Conservation (phyloP, 495 filamentous ascomycete species). For the Hyaloscypha finlandica region DNA sequence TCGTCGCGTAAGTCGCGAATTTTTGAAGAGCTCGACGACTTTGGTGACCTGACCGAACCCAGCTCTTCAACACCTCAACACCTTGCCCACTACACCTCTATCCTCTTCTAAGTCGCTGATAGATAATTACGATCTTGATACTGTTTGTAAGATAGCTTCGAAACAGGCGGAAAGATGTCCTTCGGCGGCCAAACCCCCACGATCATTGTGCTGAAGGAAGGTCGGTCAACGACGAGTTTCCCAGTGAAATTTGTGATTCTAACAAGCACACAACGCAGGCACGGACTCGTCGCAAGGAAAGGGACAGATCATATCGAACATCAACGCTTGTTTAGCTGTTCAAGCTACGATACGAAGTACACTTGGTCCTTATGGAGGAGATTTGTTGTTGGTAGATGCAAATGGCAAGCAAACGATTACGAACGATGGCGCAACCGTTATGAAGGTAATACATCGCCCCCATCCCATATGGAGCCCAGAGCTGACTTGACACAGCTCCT, state of each 20-base stretch:
- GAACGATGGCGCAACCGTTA: conserved; percentile 98
- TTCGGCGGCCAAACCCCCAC: conserved; percentile 98
- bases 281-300: conserved; percentile 97
- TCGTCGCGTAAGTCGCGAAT: conserved; percentile 23
- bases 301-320: conserved; percentile 96
- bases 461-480: background rate
- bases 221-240: conserved; percentile 42
- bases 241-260: conserved; percentile 23
- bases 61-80: conserved; percentile 17
- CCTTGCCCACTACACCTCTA: background rate
- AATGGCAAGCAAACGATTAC: conserved; percentile 97
- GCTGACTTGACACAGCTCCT: conserved; percentile 65
- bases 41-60: conserved; percentile 4
- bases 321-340: conserved; percentile 97
- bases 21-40: conserved; percentile 19
- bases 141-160: background rate
- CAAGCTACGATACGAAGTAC: conserved; percentile 94
- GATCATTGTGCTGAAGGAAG: conserved; percentile 97
- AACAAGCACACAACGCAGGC: conserved; percentile 53
- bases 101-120: background rate
- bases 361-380: conserved; percentile 95
- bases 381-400: conserved; percentile 90
- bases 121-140: background rate
- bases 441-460: conserved; percentile 69
- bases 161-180: conserved; percentile 62